phyloP scores from a whole-genome alignment of 23 red algal species.

The Gracilaria domingensis region DNA sequence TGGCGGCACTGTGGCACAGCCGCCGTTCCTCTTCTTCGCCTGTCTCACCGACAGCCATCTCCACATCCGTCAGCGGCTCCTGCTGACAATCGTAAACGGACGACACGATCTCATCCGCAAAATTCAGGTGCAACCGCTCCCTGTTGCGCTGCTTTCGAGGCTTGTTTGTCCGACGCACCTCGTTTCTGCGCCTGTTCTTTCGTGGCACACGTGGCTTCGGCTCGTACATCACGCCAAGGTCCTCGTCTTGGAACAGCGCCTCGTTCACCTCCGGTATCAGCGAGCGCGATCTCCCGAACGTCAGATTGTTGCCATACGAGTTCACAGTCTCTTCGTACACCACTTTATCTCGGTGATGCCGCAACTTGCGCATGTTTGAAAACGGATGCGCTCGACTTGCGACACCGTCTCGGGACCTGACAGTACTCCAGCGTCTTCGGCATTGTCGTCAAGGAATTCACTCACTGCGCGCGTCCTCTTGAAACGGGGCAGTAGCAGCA shows the following conservation, averaged over 20 bases:
- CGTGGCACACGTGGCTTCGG: neutral
- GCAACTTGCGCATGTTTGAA: constrained; percentile 10
- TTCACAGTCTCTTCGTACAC: neutral
- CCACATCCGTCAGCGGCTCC: neutral
- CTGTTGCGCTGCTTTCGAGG: neutral
- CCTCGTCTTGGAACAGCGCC: constrained; percentile 1
- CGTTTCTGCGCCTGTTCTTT: neutral
- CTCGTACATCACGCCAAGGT: neutral
- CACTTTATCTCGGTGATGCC: neutral
- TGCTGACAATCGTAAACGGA: too few species aligned
- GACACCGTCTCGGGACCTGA: neutral
- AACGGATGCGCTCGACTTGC: neutral
- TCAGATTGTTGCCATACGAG: neutral
- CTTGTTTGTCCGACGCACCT: neutral
- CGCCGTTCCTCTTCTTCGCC: neutral
- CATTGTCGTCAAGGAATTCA: constrained; percentile 22
- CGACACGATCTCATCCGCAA: too few species aligned
- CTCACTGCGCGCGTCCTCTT: neutral
- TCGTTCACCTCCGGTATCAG: neutral
- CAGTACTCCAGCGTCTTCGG: neutral
- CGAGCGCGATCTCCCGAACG: neutral
- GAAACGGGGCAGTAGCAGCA: neutral
- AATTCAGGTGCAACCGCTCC: too few species aligned
- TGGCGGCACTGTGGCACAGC: constrained; percentile 1
- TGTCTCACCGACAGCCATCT: neutral